A percentile compares a stretch with the other conserved stretches of the same genome.
Conservation (phyloP, 108 stramenopile genomes). For the Ochromonas danica region DNA sequence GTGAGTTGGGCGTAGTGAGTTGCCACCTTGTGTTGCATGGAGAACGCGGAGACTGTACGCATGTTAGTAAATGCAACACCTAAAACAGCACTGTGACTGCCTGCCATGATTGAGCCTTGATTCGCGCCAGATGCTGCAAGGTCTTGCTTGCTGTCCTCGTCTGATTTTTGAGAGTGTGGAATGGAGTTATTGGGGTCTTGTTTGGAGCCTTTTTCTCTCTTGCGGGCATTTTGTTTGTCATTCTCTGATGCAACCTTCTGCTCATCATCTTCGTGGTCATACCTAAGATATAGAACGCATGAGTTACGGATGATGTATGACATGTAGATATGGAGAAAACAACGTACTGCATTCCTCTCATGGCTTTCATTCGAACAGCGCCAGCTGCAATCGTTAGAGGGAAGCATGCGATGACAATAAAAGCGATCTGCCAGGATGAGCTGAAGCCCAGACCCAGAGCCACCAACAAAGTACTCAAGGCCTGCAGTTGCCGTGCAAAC, state of each 20-base stretch:
- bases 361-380: constrained; percentile 64
- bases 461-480: neutral
- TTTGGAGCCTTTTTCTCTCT: too few relatives aligned
- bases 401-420: constrained; percentile 1
- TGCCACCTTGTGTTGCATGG: constrained; percentile 19
- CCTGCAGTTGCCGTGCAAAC: constrained; percentile 22
- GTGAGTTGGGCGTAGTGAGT: neutral
- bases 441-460: too few relatives aligned
- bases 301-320: too few relatives aligned
- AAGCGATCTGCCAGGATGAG: constrained; percentile 10
- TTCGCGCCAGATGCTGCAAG: neutral
- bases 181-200: too few relatives aligned
- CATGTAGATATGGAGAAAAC: neutral
- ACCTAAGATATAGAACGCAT: too few relatives aligned
- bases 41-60: constrained; percentile 21
- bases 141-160: too few relatives aligned
- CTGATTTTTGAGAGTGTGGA: too few relatives aligned
- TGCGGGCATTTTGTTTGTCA: too few relatives aligned
- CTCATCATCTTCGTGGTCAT: too few relatives aligned
- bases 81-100: too few relatives aligned
- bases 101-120: neutral
- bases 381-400: constrained; percentile 45
- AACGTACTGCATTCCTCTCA: too few relatives aligned
- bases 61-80: constrained; percentile 34
- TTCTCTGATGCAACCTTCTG: too few relatives aligned